Percentiles rank a stretch among this genome's conserved stretches.
Conservation (phyloP, 495 filamentous ascomycete species). For the Aspergillus steynii region DNA sequence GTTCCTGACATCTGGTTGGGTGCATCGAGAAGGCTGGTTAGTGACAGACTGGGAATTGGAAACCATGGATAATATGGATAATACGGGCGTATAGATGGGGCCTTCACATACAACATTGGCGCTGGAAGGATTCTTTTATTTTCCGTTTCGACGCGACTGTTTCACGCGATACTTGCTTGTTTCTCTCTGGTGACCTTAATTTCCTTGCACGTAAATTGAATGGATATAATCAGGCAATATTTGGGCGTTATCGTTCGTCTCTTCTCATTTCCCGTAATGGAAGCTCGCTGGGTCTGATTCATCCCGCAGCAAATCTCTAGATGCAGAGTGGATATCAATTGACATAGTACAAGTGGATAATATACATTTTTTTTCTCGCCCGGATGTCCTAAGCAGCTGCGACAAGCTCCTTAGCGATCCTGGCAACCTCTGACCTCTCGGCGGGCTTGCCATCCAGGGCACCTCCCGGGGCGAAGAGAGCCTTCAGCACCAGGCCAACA, state of each 20-base stretch:
- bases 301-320: background rate
- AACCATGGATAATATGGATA: background rate
- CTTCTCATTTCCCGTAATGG: background rate
- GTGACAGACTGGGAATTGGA: slow-evolving; percentile 6
- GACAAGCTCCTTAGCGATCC: slow-evolving; percentile 44
- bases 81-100: background rate
- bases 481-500: slow-evolving; percentile 48
- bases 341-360: slow-evolving; percentile 22
- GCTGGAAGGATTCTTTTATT: slow-evolving; percentile 6
- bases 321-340: slow-evolving; percentile 17
- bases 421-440: slow-evolving; percentile 49
- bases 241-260: background rate
- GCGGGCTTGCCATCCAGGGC: slow-evolving; percentile 55
- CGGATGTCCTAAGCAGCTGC: slow-evolving; percentile 17
- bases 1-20: slow-evolving; percentile 23
- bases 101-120: slow-evolving; percentile 5
- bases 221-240: background rate
- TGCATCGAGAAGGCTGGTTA: background rate
- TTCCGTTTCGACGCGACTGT: too few relatives aligned
- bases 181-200: background rate
- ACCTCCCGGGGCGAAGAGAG: slow-evolving; percentile 47
- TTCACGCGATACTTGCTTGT: too few relatives aligned
- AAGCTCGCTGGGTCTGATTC: background rate
- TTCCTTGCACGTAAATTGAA: background rate
- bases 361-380: slow-evolving; percentile 11